Base-by-base conservation (phyloP, 352 stramenopile species). In the Globisporangium paddicum region DNA sequence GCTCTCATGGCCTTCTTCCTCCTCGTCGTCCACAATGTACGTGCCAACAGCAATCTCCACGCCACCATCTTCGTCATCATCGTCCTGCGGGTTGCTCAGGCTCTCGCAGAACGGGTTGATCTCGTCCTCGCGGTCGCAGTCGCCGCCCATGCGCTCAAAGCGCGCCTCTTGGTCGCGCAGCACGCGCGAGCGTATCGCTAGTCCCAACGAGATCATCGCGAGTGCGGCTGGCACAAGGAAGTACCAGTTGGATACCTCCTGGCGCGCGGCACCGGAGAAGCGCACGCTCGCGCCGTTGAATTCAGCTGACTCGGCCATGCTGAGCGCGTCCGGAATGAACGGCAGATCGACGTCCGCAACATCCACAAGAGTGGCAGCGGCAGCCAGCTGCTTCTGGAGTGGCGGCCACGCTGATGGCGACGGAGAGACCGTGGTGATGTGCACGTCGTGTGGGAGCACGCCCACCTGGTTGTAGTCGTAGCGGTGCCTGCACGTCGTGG, bases 41-140 rank as follows among this genome's bases (percentile, higher is more conserved):
- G 14, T 13, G 11, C 71, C 64, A 3, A 60, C 59, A 19, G 70
- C 66, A 18, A 68, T 78, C 63, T 82, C 73, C 3, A 84, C 63
- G 5, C 69, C 64, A 8, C 26, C 44, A 7, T 37, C 62, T 19
- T 25, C 62, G 21, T 65, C 56, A 18, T 75, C 64, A 1, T 63
- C 26, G 19, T 82, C 64, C 3, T 74, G 64, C 18, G 61, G 71
- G 25, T 46, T 38, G 0, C 60, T 25, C 19, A 57, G 18, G 30
- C 48, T 67, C 0, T 56, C 60, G 52, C 82, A 91, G 60, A 92
- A 92, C 21, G 79, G 80, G 58, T 92, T 92, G 64, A 92, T 86
- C 60, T 90, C 71, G n/a, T 89, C 77, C n/a, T 68, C 59, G 30
- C 55, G 66, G 40, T 71, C 69, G 0, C 62, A 54, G n/a, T n/a